Evolutionary conservation across 2,329 filamentous ascomycete species (phyloP), one percentile per base, ranked within the genome.

Genomic region (Sporothrix protearum): DNA sequence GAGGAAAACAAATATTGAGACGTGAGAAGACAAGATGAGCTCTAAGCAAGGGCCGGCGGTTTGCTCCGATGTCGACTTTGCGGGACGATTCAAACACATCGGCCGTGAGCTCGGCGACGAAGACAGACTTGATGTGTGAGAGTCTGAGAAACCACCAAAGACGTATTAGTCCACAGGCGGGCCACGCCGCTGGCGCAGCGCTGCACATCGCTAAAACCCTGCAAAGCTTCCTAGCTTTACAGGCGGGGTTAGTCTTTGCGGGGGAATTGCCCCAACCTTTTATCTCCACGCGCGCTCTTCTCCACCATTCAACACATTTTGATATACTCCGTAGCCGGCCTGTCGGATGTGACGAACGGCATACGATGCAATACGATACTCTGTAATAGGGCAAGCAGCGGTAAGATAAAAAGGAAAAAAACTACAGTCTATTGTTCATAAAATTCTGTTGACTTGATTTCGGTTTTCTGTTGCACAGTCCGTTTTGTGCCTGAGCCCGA

Each of bases 61-160:
- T 70, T 69, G 66, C 36, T 33, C 51, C 67, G 51, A 69, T n/a
- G 66, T 57, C 22, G 49, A 5, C 19, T n/a, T 33, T 49, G 49
- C 16, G 49, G 49, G 59, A 36, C 22, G 25, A 64, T 64, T 42
- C 45, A 64, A 28, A 61, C 30, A 61, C 16, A 19, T 22, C 12
- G 9, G 14, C 7, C 2, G n/a, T 6, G 19, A 16, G 2, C 42
- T 68, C 64, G 45, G 42, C 64, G 42, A 51, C 64, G 33, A 51
- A 67, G 25, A 67, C 63, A n/a, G n/a, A n/a, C n/a, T n/a, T n/a
- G n/a, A n/a, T n/a, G n/a, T n/a, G 53, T 1, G 22, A 5, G 10
- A 33, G 28, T 9, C 12, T 22, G 28, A 14, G 19, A 25, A 3
- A 5, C 25, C 4, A n/a, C 22, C 39, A 22, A 19, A 49, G n/a